Evolutionary conservation across 2,329 filamentous ascomycete genomes (phyloP), one percentile per base, ranked within the genome.

Genomic region (Diaporthe aspalathi): DNA sequence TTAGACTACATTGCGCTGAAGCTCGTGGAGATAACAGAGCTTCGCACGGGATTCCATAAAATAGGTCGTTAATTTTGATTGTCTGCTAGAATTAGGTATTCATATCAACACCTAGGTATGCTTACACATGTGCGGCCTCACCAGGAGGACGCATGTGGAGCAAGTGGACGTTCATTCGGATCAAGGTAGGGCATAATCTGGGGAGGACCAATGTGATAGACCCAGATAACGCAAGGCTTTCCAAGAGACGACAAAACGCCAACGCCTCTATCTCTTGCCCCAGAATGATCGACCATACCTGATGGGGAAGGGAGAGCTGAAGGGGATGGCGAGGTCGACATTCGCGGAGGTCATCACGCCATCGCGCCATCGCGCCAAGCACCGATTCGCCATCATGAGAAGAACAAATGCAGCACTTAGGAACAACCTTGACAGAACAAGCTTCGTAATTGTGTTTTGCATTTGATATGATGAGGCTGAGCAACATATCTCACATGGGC

Each of bases 261-360:
- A 47, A 22, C 40, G 40, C 40, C 57, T 63, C 11, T 22, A 22
- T 22, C 20, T 35, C 11, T 63, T 1, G 5, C 29, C 20, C 12
- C 1, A 4, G 16, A n/a, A 29, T n/a, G 12, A 35, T 35, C 11
- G 20, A 6, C 12, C 40, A 17, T 22, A 11, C 11, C 20, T 4
- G 12, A 17, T 35, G 27, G 27, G 4, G 40, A 12, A 24, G 5
- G 43, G 24, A 57, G 22, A n/a, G 35, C 35, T 47, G 27, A n/a
- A 49, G 2, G 43, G 14, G 38, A 29, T 50, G 17, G 66, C 29
- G 53, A 68, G 43, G 52, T 27, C 32, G 52, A 49, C 65, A 47
- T 35, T 22, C 27, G 16, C 7, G 57, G 27, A 56, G 52, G 45
- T 49, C 40, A 68, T 57, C 38, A 57, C 52, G 66, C 52, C 40